Evolutionary conservation across 2,329 filamentous ascomycete genomes (phyloP).

Genomic region (Cercospora sesami): DNA sequence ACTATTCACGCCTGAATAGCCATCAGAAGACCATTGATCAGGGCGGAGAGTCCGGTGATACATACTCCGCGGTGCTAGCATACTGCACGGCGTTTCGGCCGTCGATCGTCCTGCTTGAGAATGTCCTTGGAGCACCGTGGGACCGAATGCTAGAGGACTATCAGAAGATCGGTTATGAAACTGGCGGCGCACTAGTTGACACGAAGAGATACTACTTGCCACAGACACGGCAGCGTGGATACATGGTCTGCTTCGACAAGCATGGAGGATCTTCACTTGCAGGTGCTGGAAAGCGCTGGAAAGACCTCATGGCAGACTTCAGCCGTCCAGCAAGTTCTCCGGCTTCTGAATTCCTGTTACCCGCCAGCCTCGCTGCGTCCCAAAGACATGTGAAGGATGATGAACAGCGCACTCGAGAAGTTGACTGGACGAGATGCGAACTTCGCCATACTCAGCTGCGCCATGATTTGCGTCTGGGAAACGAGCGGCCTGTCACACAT

Average conservation of each 20-base stretch:
- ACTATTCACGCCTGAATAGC: conserved; percentile 68
- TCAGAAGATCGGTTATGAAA: conserved; percentile 57
- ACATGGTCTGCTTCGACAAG: conserved; percentile 49
- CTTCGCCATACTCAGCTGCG: conserved; percentile 61
- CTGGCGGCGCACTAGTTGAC: conserved; percentile 55
- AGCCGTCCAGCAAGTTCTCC: conserved; percentile 62
- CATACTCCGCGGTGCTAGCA: conserved; percentile 61
- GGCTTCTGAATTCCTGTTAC: conserved; percentile 61
- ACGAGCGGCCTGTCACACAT: conserved; percentile 58
- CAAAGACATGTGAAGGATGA: conserved; percentile 11
- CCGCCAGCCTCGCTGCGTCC: conserved; percentile 49
- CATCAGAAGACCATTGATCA: conserved; percentile 53
- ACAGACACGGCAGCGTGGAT: conserved; percentile 53
- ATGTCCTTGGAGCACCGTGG: conserved; percentile 66
- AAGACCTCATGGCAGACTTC: conserved; percentile 48
- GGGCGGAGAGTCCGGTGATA: conserved; percentile 65
- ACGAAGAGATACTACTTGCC: conserved; percentile 73
- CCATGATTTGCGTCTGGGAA: conserved; percentile 52
- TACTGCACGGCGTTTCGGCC: conserved; percentile 61
- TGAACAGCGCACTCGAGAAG: conserved; percentile 32
- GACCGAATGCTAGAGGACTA: conserved; percentile 45
- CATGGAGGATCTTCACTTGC: background rate
- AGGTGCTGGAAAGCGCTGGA: conserved; percentile 43
- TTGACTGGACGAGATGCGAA: conserved; percentile 59
- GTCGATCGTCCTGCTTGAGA: conserved; percentile 69